Percentiles rank a stretch among this genome's conserved stretches.
These are phyloP conservation scores for Aegilops umbellulata DNA, from an alignment of 176 grass and related monocot genomes.

Conservation along the genomic window DNA sequence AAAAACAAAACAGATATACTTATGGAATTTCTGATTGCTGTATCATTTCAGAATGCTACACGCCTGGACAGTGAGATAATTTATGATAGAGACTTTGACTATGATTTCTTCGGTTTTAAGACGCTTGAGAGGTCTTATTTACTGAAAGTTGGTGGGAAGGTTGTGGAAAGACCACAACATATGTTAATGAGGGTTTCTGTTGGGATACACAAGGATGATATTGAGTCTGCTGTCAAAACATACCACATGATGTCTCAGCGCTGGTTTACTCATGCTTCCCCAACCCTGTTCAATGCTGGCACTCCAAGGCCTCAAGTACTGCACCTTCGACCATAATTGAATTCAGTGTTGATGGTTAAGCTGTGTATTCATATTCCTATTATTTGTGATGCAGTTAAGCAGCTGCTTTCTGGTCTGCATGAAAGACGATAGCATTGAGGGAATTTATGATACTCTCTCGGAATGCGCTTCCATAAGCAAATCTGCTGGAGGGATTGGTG, in stretches of 20 bases:
- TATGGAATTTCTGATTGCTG: not conserved
- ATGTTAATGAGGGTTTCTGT: conserved; percentile 84
- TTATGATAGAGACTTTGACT: conserved; percentile 83
- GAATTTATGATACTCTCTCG: conserved; percentile 90
- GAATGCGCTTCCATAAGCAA: conserved; percentile 95
- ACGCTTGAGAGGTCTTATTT: conserved; percentile 76
- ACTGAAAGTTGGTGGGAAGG: conserved; percentile 57
- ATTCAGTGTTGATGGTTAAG: not conserved
- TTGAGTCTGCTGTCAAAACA: conserved; percentile 59
- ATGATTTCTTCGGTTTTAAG: conserved; percentile 80
- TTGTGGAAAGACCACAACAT: conserved; percentile 72
- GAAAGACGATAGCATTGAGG: conserved; percentile 98
- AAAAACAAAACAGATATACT: not conserved
- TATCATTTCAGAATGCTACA: conserved; percentile 55
- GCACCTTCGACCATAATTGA: not conserved
- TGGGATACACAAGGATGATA: conserved; percentile 77
- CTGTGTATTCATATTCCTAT: not conserved
- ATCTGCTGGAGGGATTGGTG: conserved; percentile 87
- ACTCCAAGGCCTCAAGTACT: conserved; percentile 65
- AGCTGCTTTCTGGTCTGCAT: conserved; percentile 91
- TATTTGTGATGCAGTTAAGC: conserved; percentile 42
- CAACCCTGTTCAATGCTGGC: conserved; percentile 79
- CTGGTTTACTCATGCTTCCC: conserved; percentile 84
- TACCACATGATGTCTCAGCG: conserved; percentile 85
- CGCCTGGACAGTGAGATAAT: conserved; percentile 68